Evolutionary conservation across 768 basidiomycete genomes (phyloP), one percentile per base, ranked within the genome.

Genomic region (Agaricus sinodeliciosus): DNA sequence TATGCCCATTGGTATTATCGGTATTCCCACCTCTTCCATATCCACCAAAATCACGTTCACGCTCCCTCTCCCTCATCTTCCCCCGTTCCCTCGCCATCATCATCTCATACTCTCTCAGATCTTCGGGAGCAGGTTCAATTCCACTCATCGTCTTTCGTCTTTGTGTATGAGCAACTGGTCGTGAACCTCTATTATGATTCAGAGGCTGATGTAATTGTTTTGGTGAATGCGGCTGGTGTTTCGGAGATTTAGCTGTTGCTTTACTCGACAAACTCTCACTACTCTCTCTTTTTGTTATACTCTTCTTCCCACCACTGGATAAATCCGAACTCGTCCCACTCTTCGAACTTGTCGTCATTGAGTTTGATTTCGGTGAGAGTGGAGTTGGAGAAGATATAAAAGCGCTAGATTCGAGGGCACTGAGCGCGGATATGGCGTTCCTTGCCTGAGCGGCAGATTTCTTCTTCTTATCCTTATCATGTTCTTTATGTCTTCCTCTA

Each of bases 11-110:
- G 13, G n/a, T 15, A 44, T 44, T 44, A 7, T 3, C 31, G 4
- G 9, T 11, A 45, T 16, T 16, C 28, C 12, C n/a, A 8, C 48
- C 37, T n/a, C n/a, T 49, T 19, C 7, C 26, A 51, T 45, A 43
- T 9, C 35, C 43, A 26, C 22, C 43, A 51, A 44, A 50, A 58
- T 60, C 62, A 44, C 49, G 51, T 51, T 58, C 58, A 13, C 50
- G 48, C 11, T 60, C 62, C 47, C 49, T 51, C 54, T 58, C 58
- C 13, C 50, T 50, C 16, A 48, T 56, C 48, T 40, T 53, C 52
- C 57, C 59, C 13, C 40, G 36, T 26, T 46, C 51, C 12, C 36
- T 35, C 51, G 45, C 36, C 37, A 53, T 46, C 51, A 53, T 53
- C 12, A 22, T 18, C 27, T 39, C 37, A 46, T 53, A 53, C 26